These are phyloP conservation scores for Guillardia theta DNA, from an alignment of 78 protist species.

Conservation along the genomic window DNA sequence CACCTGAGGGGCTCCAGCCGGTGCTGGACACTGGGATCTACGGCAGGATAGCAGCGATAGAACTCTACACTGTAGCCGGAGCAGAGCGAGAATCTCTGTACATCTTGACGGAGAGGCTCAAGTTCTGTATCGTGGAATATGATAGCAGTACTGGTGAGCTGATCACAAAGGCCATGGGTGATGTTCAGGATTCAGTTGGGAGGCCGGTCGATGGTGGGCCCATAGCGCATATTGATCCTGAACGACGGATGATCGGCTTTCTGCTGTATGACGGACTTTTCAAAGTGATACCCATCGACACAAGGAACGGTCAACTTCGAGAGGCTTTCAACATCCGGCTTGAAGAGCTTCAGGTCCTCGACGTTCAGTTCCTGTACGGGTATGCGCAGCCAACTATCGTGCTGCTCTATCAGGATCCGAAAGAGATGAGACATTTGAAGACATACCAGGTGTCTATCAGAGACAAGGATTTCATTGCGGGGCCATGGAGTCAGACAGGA, in stretches of 20 bases:
- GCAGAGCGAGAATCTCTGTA: slow-evolving; percentile 56
- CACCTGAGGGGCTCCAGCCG: slow-evolving; percentile 68
- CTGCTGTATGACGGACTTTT: slow-evolving; percentile 69
- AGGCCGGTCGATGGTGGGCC: slow-evolving; percentile 46
- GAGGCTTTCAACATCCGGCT: slow-evolving; percentile 65
- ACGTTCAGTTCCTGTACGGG: slow-evolving; percentile 68
- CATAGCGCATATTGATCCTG: slow-evolving; percentile 72
- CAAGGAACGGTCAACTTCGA: background rate
- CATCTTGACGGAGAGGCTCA: slow-evolving; percentile 66
- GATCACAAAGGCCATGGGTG: slow-evolving; percentile 68
- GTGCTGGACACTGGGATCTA: slow-evolving; percentile 68
- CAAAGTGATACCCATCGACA: slow-evolving; percentile 62
- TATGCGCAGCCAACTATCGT: slow-evolving; percentile 66
- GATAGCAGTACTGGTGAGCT: slow-evolving; percentile 55
- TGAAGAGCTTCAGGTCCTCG: slow-evolving; percentile 57
- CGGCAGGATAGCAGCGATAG: slow-evolving; percentile 67
- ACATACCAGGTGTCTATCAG: slow-evolving; percentile 55
- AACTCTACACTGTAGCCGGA: slow-evolving; percentile 45
- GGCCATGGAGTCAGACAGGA: slow-evolving; percentile 52
- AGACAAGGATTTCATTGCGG: slow-evolving; percentile 61
- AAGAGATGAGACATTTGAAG: slow-evolving; percentile 53
- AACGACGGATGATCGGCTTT: slow-evolving; percentile 59
- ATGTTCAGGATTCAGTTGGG: slow-evolving; percentile 40
- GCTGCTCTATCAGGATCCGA: slow-evolving; percentile 73
- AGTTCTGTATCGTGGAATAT: slow-evolving; percentile 66